Conservation (phyloP, 1,284 basidiomycete species). For the Moesziomyces aphidis region DNA sequence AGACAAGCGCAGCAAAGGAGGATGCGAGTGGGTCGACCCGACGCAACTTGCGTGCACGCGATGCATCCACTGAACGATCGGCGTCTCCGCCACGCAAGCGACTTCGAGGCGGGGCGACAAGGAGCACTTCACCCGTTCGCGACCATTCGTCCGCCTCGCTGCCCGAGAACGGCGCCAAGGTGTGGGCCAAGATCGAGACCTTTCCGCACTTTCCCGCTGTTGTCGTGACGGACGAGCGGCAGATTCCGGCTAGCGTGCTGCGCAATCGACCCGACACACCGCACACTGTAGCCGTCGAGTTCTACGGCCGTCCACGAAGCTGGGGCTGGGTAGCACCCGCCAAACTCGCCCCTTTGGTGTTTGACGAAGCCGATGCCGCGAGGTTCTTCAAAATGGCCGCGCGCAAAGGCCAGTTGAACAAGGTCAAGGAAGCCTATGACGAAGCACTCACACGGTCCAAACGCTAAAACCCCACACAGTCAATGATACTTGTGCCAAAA, state of each 20-base stretch:
- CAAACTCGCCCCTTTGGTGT: slow-evolving; percentile 12
- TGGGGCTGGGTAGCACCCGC: slow-evolving; percentile 20
- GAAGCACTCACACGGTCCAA: slow-evolving; percentile 5
- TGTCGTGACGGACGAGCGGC: slow-evolving; percentile 9
- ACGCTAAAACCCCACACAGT: neutral
- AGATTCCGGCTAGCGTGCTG: slow-evolving; percentile 2
- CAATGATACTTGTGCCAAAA: neutral
- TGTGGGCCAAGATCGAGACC: slow-evolving; percentile 45
- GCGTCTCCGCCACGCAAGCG: slow-evolving; percentile 6
- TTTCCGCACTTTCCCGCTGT: slow-evolving; percentile 32
- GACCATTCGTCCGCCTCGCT: neutral
- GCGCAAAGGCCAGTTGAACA: slow-evolving; percentile 15
- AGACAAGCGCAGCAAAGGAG: slow-evolving; percentile 1
- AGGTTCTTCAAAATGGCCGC: slow-evolving; percentile 25
- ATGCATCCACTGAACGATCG: slow-evolving; percentile 6
- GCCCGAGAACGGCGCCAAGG: slow-evolving; percentile 24
- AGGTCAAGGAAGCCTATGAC: slow-evolving; percentile 31
- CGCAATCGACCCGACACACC: slow-evolving; percentile 1
- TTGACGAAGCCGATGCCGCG: slow-evolving; percentile 15
- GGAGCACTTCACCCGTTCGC: neutral
- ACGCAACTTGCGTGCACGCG: slow-evolving; percentile 20
- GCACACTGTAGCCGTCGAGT: slow-evolving; percentile 16
- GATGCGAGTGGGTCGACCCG: slow-evolving; percentile 4
- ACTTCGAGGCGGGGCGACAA: neutral
- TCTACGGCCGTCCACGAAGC: slow-evolving; percentile 23